A percentile compares a stretch with the other conserved stretches of the same genome.
These are phyloP conservation scores for Trypanosoma vivax DNA, from an alignment of 208 protist genomes.

Conservation along the genomic window DNA sequence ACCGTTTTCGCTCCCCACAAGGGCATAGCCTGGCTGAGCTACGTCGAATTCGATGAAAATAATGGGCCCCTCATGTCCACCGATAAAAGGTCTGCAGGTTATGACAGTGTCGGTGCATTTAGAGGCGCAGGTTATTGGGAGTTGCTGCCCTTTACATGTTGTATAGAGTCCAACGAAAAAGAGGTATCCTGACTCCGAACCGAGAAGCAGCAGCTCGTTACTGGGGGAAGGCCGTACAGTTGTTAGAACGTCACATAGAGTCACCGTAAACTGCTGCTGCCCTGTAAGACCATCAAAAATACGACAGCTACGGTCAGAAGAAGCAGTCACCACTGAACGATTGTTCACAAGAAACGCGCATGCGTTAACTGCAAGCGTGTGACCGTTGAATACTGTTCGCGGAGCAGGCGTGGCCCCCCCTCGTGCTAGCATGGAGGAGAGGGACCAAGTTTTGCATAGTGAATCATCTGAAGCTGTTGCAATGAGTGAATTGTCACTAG, in stretches of 20 bases:
- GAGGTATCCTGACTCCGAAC: slow-evolving; percentile 47
- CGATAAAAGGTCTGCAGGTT: slow-evolving; percentile 34
- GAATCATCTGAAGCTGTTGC: slow-evolving; percentile 71
- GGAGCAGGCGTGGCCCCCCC: slow-evolving; percentile 18
- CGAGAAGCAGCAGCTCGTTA: slow-evolving; percentile 41
- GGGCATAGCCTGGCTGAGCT: slow-evolving; percentile 17
- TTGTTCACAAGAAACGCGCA: slow-evolving; percentile 53
- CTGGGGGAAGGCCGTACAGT: slow-evolving; percentile 29
- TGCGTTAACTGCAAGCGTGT: slow-evolving; percentile 59
- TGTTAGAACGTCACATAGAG: slow-evolving; percentile 55
- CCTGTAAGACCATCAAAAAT: slow-evolving; percentile 53
- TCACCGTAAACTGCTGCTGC: slow-evolving; percentile 39
- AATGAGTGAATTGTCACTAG: slow-evolving; percentile 46
- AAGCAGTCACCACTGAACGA: slow-evolving; percentile 51
- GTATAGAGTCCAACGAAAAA: slow-evolving; percentile 33
- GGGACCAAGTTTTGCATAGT: slow-evolving; percentile 63
- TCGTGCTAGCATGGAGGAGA: slow-evolving; percentile 30
- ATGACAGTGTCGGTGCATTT: slow-evolving; percentile 4
- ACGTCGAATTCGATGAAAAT: slow-evolving; percentile 39
- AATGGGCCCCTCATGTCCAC: slow-evolving; percentile 48
- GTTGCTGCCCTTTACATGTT: background rate
- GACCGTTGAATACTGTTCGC: slow-evolving; percentile 45
- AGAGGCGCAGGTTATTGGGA: background rate
- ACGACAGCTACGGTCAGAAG: slow-evolving; percentile 59
- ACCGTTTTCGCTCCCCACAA: slow-evolving; percentile 47